phyloP scores from a whole-genome alignment of 2,329 filamentous ascomycete species.

The Neopestalotiopsis clavispora region DNA sequence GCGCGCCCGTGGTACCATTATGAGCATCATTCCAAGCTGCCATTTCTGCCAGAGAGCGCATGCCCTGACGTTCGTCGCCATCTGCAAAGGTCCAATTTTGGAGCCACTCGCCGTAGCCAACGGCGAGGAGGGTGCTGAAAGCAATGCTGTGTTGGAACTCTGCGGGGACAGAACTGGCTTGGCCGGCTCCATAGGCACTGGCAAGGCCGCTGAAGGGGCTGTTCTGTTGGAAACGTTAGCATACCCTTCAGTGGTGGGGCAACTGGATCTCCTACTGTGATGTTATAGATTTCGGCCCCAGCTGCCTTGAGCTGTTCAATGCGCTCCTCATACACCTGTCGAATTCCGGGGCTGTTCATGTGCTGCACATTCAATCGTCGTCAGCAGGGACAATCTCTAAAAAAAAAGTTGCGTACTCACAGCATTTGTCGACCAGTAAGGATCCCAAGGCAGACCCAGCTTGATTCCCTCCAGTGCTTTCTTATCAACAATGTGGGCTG shows the following conservation, averaged over 20 bases:
- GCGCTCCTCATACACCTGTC: not conserved
- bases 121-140: constrained; percentile 21
- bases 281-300: not conserved
- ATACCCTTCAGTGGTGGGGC: not conserved
- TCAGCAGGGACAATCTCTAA: not conserved
- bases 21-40: constrained; percentile 26
- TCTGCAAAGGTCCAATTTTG: constrained; percentile 22
- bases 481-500: not conserved
- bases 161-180: constrained; percentile 2
- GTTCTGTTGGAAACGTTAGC: not conserved
- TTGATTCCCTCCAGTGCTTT: not conserved
- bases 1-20: constrained; percentile 22
- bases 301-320: not conserved
- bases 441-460: not conserved
- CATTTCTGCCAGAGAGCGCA: constrained; percentile 23
- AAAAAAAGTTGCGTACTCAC: not conserved
- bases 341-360: not conserved
- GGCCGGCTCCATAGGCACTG: constrained; percentile 1
- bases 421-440: not conserved
- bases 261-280: not conserved
- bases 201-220: constrained; percentile 3
- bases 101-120: constrained; percentile 27
- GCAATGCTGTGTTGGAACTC: constrained; percentile 20
- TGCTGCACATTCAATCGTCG: not conserved
- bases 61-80: constrained; percentile 22